These are phyloP conservation scores for Chaetomium tenue DNA, from an alignment of 495 filamentous ascomycete species.

Conservation along the genomic window DNA sequence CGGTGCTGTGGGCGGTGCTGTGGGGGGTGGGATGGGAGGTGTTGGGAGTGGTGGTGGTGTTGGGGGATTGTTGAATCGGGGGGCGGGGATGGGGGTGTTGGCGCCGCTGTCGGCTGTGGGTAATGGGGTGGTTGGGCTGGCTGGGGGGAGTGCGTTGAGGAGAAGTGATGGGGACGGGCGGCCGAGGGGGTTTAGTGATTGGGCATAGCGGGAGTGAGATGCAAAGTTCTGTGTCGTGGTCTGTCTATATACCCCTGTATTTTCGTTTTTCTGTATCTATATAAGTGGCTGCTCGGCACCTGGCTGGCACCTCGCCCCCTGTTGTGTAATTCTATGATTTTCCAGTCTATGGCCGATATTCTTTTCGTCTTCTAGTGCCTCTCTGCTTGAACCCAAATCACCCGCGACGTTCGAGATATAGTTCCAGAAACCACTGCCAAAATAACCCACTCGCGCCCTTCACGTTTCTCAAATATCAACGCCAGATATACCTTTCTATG, in stretches of 20 bases:
- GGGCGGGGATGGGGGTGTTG: not conserved
- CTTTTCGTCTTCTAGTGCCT: not conserved
- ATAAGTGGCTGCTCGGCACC: not conserved
- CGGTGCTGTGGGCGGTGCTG: not conserved
- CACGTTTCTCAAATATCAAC: too few relatives aligned
- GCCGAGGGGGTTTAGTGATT: not conserved
- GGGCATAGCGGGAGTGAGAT: not conserved
- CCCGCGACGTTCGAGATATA: too few relatives aligned
- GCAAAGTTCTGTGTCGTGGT: not conserved
- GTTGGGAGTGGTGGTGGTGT: not conserved
- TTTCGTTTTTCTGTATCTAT: not conserved
- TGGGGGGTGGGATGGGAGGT: not conserved
- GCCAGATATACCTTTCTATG: too few relatives aligned
- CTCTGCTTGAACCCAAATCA: too few relatives aligned
- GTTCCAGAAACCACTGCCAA: too few relatives aligned
- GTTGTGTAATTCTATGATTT: not conserved
- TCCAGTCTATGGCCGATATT: not conserved
- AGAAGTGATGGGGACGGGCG: not conserved
- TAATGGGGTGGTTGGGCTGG: not conserved
- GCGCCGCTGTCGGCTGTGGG: not conserved
- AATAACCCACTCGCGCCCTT: too few relatives aligned
- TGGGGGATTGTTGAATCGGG: too few relatives aligned
- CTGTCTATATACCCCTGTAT: constrained; percentile 1
- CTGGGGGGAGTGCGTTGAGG: not conserved
- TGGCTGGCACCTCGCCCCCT: not conserved